phyloP scores from a whole-genome alignment of 345 rosid species.

The Citrus glauca region DNA sequence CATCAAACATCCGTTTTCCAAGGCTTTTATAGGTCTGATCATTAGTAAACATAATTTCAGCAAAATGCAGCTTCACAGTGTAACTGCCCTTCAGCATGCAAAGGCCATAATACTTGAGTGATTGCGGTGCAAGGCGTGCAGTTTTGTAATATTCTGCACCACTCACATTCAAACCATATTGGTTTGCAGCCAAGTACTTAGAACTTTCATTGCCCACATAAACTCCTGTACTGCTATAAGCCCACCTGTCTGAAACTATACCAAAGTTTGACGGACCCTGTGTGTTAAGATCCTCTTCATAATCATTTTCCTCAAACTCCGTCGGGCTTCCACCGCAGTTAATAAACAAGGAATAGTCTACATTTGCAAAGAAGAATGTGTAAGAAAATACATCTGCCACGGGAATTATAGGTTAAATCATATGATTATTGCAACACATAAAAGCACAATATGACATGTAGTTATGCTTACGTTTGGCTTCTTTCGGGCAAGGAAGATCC shows the following conservation, averaged over 20 bases:
- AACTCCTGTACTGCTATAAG: constrained; percentile 69
- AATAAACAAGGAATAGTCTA: constrained; percentile 71
- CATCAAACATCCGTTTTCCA: constrained; percentile 71
- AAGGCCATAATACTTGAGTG: constrained; percentile 79
- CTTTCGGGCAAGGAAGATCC: constrained; percentile 56
- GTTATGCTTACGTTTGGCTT: constrained; percentile 45
- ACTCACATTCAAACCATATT: constrained; percentile 28
- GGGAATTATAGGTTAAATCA: background rate
- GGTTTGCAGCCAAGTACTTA: constrained; percentile 22
- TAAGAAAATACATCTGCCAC: background rate
- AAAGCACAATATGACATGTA: background rate
- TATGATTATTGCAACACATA: background rate
- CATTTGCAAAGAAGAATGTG: background rate
- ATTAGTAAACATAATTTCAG: constrained; percentile 72
- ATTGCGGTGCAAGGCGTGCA: constrained; percentile 69
- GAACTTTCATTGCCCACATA: constrained; percentile 12
- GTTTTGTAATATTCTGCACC: constrained; percentile 39
- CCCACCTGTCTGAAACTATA: constrained; percentile 43
- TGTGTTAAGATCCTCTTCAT: constrained; percentile 39
- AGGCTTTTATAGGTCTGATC: constrained; percentile 51
- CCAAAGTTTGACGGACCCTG: constrained; percentile 41
- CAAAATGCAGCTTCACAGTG: constrained; percentile 70
- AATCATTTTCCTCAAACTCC: constrained; percentile 24
- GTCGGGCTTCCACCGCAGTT: constrained; percentile 61
- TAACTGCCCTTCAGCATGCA: constrained; percentile 61